Evolutionary conservation across 2,329 filamentous ascomycete genomes (phyloP).

Genomic region (Fusarium concolor): DNA sequence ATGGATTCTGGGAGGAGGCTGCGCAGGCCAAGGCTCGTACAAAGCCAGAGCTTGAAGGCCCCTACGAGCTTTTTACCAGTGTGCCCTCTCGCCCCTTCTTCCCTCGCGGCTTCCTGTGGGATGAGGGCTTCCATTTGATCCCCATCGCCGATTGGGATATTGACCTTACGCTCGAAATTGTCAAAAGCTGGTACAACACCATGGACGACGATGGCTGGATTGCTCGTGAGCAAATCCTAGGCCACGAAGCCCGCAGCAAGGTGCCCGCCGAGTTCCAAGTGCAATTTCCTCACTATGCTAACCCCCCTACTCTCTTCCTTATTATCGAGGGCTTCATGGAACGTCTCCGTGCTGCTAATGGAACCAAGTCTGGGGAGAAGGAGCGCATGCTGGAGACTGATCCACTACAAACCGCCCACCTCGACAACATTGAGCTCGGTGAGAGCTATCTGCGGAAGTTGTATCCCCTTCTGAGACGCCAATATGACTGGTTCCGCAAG

Average conservation of each 20-base stretch:
- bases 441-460: constrained; percentile 78
- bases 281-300: constrained; percentile 97
- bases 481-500: constrained; percentile 94
- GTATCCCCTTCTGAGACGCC: constrained; percentile 87
- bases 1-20: constrained; percentile 95
- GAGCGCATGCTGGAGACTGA: constrained; percentile 58
- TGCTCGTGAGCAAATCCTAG: constrained; percentile 93
- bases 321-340: constrained; percentile 86
- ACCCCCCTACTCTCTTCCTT: constrained; percentile 94
- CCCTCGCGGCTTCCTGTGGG: constrained; percentile 96
- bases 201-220: constrained; percentile 99
- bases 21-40: constrained; percentile 79
- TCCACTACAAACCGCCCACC: constrained; percentile 70
- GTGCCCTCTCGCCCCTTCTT: constrained; percentile 96
- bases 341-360: constrained; percentile 72
- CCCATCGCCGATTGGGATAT: constrained; percentile 95
- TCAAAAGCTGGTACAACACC: constrained; percentile 94
- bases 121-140: constrained; percentile 95
- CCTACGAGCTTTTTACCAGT: constrained; percentile 89
- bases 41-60: constrained; percentile 78
- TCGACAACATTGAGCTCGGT: constrained; percentile 75
- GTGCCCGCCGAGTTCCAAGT: constrained; percentile 93
- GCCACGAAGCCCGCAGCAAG: constrained; percentile 91
- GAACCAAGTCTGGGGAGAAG: constrained; percentile 56
- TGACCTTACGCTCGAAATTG: constrained; percentile 85